These are phyloP conservation scores for Emericellopsis cladophorae DNA, from an alignment of 2,329 filamentous ascomycete species.

Conservation along the genomic window DNA sequence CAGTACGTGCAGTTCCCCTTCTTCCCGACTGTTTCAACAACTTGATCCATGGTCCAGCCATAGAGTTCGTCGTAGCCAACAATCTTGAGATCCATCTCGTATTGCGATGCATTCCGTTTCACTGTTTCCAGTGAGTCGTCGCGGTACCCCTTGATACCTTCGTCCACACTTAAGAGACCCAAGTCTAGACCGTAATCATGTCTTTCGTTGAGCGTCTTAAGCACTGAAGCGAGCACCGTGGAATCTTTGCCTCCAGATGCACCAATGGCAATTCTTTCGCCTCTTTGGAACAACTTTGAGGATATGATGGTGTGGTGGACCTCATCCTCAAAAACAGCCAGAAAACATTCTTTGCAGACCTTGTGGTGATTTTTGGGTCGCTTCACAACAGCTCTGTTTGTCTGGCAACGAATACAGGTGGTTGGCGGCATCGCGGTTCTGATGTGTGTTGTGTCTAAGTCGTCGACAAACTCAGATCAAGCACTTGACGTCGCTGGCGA, in stretches of 20 bases:
- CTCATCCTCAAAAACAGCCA: conserved; percentile 79
- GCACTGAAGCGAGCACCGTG: conserved; percentile 84
- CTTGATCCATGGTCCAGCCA: conserved; percentile 99
- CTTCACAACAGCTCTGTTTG: conserved; percentile 73
- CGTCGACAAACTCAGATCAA: too few relatives aligned
- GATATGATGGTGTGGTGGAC: conserved; percentile 84
- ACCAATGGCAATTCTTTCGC: conserved; percentile 85
- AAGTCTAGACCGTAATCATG: conserved; percentile 79
- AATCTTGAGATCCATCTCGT: conserved; percentile 83
- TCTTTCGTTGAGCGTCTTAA: conserved; percentile 88
- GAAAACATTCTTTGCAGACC: conserved; percentile 82
- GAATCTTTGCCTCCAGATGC: conserved; percentile 97
- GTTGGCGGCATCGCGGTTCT: conserved; percentile 55
- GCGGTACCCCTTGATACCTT: conserved; percentile 92
- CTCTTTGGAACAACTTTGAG: conserved; percentile 67
- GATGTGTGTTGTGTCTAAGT: too few relatives aligned
- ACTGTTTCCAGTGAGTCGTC: conserved; percentile 95
- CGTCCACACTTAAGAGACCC: conserved; percentile 82
- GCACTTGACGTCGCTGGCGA: too few relatives aligned
- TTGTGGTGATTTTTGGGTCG: conserved; percentile 92
- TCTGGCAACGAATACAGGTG: conserved; percentile 64
- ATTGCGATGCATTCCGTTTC: conserved; percentile 83
- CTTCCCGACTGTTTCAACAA: conserved; percentile 90
- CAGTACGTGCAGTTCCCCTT: conserved; percentile 99
- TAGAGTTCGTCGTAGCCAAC: conserved; percentile 90